phyloP scores from a whole-genome alignment of 2,329 filamentous ascomycete species.

The Penicillium sp. region DNA sequence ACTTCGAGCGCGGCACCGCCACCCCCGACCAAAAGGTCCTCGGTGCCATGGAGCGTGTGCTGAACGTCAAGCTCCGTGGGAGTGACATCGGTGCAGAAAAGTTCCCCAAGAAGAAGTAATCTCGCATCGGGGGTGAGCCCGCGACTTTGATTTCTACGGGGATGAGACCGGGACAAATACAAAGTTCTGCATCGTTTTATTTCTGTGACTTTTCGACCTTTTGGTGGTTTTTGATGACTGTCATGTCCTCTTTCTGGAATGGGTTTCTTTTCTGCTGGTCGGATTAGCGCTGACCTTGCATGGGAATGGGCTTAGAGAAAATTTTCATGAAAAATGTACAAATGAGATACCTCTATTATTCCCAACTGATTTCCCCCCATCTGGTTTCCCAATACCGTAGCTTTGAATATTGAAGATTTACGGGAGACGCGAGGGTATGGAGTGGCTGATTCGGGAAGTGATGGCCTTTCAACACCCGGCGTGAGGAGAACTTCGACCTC shows the following conservation, averaged over 20 bases:
- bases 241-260: slow-evolving; percentile 19
- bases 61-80: slow-evolving; percentile 85
- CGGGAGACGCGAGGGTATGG: too few species aligned
- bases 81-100: slow-evolving; percentile 79
- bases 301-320: slow-evolving; percentile 25
- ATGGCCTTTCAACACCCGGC: too few species aligned
- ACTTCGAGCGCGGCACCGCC: slow-evolving; percentile 79
- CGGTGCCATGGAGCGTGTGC: slow-evolving; percentile 71
- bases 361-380: too few species aligned
- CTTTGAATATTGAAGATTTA: too few species aligned
- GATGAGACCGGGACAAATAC: slow-evolving; percentile 11
- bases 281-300: slow-evolving; percentile 35
- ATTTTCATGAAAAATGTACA: slow-evolving; percentile 19
- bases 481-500: too few species aligned
- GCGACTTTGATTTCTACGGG: slow-evolving; percentile 26
- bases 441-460: too few species aligned
- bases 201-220: slow-evolving; percentile 16
- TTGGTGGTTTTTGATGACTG: slow-evolving; percentile 25
- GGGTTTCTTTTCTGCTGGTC: slow-evolving; percentile 30
- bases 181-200: slow-evolving; percentile 10
- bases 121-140: slow-evolving; percentile 26
- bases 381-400: too few species aligned
- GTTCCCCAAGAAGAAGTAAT: slow-evolving; percentile 70
- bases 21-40: slow-evolving; percentile 81
- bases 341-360: slow-evolving; percentile 24